A percentile compares a stretch with the other conserved stretches of the same genome.
phyloP scores from a whole-genome alignment of 2,329 filamentous ascomycete species.

The Xenosphaeropsis pyriputrescens region DNA sequence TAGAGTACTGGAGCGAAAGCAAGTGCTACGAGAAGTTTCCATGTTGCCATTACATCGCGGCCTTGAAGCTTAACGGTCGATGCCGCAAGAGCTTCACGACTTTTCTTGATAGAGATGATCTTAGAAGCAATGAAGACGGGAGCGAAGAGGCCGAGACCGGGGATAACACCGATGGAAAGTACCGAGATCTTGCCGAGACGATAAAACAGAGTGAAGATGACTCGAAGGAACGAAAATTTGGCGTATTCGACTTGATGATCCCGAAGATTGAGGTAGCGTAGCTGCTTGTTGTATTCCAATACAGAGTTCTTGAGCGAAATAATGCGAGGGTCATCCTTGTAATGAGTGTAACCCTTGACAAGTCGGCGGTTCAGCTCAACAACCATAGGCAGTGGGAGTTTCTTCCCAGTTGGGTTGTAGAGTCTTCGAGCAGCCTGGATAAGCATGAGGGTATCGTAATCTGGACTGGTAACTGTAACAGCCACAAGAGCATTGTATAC shows the following conservation, averaged over 20 bases:
- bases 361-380: conserved; percentile 88
- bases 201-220: conserved; percentile 66
- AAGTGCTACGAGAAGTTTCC: conserved; percentile 83
- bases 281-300: conserved; percentile 71
- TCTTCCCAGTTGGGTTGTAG: conserved; percentile 90
- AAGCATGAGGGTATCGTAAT: conserved; percentile 93
- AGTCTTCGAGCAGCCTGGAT: conserved; percentile 88
- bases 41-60: conserved; percentile 81
- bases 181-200: conserved; percentile 64
- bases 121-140: conserved; percentile 80
- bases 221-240: conserved; percentile 63
- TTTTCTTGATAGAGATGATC: conserved; percentile 68
- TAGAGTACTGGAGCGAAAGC: conserved; percentile 73
- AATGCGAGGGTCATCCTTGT: conserved; percentile 82
- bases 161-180: conserved; percentile 68
- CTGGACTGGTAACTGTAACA: conserved; percentile 82
- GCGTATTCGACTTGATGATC: conserved; percentile 94
- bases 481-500: conserved; percentile 75
- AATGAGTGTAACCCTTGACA: conserved; percentile 80
- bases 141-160: conserved; percentile 74
- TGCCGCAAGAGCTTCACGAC: conserved; percentile 67
- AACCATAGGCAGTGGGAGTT: conserved; percentile 79
- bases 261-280: conserved; percentile 73
- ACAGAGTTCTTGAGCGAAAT: conserved; percentile 61
- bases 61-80: conserved; percentile 83